Evolutionary conservation across 1,139 yeast genomes (phyloP).

Genomic region (Geotrichum australiense): DNA sequence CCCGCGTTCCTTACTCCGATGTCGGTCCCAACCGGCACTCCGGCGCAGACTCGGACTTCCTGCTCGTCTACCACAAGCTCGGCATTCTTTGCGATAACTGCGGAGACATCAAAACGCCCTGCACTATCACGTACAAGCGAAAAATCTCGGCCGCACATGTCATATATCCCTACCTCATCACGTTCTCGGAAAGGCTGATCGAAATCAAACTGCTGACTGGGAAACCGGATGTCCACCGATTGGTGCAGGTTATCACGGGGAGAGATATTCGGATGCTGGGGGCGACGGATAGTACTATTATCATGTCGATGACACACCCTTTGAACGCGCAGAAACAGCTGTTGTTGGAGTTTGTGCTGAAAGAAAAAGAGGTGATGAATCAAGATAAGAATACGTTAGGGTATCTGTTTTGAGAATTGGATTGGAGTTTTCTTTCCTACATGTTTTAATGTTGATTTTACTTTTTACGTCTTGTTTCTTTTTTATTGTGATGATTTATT

Average conservation of each 20-base stretch:
- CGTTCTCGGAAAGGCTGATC: slow-evolving; percentile 15
- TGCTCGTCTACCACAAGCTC: slow-evolving; percentile 17
- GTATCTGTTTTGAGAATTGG: neutral
- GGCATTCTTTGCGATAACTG: slow-evolving; percentile 15
- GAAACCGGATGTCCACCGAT: slow-evolving; percentile 10
- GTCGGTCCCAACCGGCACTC: slow-evolving; percentile 1
- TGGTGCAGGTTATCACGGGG: slow-evolving; percentile 18
- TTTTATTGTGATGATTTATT: too few species aligned
- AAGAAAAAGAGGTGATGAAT: slow-evolving; percentile 2
- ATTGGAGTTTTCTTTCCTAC: too few species aligned
- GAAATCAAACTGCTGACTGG: slow-evolving; percentile 17
- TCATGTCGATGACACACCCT: slow-evolving; percentile 15
- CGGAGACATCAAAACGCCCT: slow-evolving; percentile 13
- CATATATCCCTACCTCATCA: slow-evolving; percentile 14
- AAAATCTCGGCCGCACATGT: slow-evolving; percentile 16
- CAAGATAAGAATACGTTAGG: slow-evolving; percentile 7
- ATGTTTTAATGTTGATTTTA: too few species aligned
- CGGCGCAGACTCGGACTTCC: slow-evolving; percentile 7
- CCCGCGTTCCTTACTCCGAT: slow-evolving; percentile 8
- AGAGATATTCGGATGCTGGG: slow-evolving; percentile 16
- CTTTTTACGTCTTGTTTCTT: too few species aligned
- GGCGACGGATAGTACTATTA: neutral
- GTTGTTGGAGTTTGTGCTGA: slow-evolving; percentile 10
- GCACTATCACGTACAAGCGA: slow-evolving; percentile 12
- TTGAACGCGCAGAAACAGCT: slow-evolving; percentile 7